Percentiles rank a stretch among this genome's conserved stretches.
These are phyloP conservation scores for Acer negundo DNA, from an alignment of 345 rosid genomes.

Conservation along the genomic window DNA sequence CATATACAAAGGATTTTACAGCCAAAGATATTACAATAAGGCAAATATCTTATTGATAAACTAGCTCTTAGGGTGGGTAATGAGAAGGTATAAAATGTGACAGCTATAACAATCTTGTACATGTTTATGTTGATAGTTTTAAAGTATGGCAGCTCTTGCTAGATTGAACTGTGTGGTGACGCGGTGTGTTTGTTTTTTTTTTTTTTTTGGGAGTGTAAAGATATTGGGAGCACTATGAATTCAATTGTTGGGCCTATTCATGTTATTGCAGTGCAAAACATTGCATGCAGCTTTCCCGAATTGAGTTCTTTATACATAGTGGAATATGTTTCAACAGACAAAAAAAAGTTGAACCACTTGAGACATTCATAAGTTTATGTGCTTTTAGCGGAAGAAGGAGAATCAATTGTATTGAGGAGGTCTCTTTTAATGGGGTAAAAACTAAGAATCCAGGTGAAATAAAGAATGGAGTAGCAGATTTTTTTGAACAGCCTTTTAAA, in stretches of 20 bases:
- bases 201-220: background rate
- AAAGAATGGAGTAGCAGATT: no score
- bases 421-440: no score
- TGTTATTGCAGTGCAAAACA: background rate
- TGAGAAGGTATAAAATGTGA: conserved; percentile 72
- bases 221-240: background rate
- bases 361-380: background rate
- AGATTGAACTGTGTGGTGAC: background rate
- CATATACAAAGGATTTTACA: conserved; percentile 85
- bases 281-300: background rate
- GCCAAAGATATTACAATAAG: conserved; percentile 60
- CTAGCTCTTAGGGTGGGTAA: conserved; percentile 99
- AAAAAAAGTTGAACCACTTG: background rate
- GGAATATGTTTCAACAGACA: background rate
- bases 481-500: no score
- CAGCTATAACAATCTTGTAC: background rate
- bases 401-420: no score
- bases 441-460: no score
- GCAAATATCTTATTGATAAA: conserved; percentile 94
- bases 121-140: background rate
- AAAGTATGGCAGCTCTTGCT: background rate
- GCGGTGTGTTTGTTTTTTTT: background rate
- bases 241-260: background rate
- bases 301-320: background rate
- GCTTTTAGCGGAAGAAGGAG: no score